Base-by-base conservation (phyloP, 2,329 filamentous ascomycete genomes). In the Colletotrichum liriopes region DNA sequence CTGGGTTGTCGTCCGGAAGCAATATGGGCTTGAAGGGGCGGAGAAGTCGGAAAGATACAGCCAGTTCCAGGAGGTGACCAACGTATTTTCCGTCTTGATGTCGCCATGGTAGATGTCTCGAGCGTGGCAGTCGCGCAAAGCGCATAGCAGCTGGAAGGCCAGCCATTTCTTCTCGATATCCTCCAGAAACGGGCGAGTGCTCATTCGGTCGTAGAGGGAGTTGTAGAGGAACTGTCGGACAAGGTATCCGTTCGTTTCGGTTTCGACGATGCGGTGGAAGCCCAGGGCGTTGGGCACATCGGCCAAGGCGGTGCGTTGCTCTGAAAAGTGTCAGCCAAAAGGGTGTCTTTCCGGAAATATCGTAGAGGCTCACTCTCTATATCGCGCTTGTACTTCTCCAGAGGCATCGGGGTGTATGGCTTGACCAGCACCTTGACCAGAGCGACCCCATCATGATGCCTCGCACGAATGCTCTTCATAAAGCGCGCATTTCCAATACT, bases 11-110 rank as follows among this genome's bases (percentile, higher is more conserved):
- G 81, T 98, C 96, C 3, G 96, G 96, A 3, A 99, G 86, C 81
- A 94, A 94, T 6, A 95, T 94, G 14, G 95, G 96, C 79, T 99
- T 99, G 85, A 97, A 98, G 0, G 94, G 0, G 96, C 95, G 5
- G 96, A 98, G 81, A 98, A 99, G 81, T 99, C 96, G n/a, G 95
- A 93, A 47, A 99, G 88, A 80, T 98, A 99, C 2, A 99, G 88
- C 96, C 97, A 99, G 84, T 98, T 98, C 96, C 96, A 99, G 8
- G 96, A 98, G 0, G 96, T 99, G 62, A 99, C 96, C 59, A 99
- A 86, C 45, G 97, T 91, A 78, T 99, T 99, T 82, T 99, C 96
- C 1, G 96, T 96, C 86, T 99, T 99, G 85, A 99, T 98, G 79
- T 99, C 97, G 70, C 96, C 97, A 80, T 99, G 96, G 80, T 95